Conservation (phyloP, 495 filamentous ascomycete species). For the Parmelia sp. region DNA sequence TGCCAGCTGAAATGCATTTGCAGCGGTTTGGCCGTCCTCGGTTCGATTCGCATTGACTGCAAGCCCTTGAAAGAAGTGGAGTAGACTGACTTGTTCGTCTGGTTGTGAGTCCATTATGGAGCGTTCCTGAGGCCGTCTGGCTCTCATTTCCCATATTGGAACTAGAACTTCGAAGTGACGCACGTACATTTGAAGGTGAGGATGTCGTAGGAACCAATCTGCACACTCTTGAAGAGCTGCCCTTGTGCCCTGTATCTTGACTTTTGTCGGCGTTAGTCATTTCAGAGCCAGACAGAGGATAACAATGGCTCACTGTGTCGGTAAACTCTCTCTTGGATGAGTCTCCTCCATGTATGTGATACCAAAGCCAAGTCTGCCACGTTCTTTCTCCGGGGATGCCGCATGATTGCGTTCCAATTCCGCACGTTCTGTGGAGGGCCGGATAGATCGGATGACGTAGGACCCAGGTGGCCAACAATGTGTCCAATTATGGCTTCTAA, state of each 20-base stretch:
- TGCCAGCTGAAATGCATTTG: constrained; percentile 42
- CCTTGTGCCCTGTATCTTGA: constrained; percentile 66
- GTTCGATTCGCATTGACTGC: constrained; percentile 26
- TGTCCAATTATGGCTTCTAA: constrained; percentile 65
- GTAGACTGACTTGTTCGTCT: background rate
- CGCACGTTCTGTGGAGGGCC: constrained; percentile 43
- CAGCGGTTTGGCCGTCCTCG: constrained; percentile 19
- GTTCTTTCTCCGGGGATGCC: constrained; percentile 60
- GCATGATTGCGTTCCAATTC: constrained; percentile 58
- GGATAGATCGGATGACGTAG: constrained; percentile 44
- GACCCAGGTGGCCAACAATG: constrained; percentile 58
- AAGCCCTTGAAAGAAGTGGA: constrained; percentile 16
- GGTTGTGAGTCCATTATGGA: background rate
- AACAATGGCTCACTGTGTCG: constrained; percentile 46
- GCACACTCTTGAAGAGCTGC: constrained; percentile 48
- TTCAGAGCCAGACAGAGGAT: constrained; percentile 10
- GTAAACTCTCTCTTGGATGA: constrained; percentile 65
- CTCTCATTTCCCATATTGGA: constrained; percentile 57
- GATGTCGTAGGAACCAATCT: constrained; percentile 51
- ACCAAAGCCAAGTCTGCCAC: constrained; percentile 61
- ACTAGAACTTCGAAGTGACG: constrained; percentile 70
- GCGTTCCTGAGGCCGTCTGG: constrained; percentile 2
- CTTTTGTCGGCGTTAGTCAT: constrained; percentile 23
- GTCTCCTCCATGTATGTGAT: constrained; percentile 51
- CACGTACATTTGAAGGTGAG: constrained; percentile 55